Conservation (phyloP, 2,329 filamentous ascomycete species). For the Graphilbum fragrans region DNA sequence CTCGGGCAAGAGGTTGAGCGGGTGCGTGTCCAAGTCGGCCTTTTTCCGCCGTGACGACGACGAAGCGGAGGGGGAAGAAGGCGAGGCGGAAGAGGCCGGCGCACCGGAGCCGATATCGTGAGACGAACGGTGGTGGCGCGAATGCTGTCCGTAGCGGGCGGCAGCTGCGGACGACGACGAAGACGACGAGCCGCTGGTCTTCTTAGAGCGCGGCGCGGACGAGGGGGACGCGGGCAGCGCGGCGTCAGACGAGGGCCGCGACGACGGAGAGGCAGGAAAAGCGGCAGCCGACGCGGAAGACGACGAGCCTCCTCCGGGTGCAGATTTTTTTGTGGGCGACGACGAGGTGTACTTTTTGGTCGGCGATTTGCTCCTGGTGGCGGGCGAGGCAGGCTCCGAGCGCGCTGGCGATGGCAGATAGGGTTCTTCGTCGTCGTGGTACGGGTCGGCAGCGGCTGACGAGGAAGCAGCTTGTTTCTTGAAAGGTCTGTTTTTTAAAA, state of each 20-base stretch:
- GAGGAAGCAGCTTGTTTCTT: conserved; percentile 27
- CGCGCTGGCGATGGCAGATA: conserved; percentile 9
- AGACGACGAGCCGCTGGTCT: not conserved
- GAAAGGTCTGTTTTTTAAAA: conserved; percentile 36
- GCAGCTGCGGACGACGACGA: conserved; percentile 1
- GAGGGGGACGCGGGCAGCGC: not conserved
- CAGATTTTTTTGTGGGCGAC: not conserved
- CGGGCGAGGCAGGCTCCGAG: conserved; percentile 9
- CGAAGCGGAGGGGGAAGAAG: conserved; percentile 24
- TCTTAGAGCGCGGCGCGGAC: not conserved
- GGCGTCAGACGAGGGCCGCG: not conserved
- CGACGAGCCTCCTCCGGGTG: not conserved
- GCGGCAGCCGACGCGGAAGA: conserved; percentile 11
- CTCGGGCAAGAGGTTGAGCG: conserved; percentile 81
- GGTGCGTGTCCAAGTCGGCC: conserved; percentile 63
- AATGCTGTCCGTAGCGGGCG: not conserved
- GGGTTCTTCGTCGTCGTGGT: conserved; percentile 23
- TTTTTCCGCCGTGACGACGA: conserved; percentile 37
- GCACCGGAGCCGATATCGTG: not conserved
- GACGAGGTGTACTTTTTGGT: conserved; percentile 14
- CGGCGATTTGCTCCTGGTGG: conserved; percentile 12
- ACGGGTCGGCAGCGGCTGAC: conserved; percentile 1
- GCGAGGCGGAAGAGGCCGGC: not conserved
- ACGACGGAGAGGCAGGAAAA: conserved; percentile 9
- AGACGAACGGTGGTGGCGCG: not conserved